Percentiles rank a stretch among this genome's conserved stretches.
Conservation (phyloP, 306 rosid genomes). For the Canavalia gladiata region DNA sequence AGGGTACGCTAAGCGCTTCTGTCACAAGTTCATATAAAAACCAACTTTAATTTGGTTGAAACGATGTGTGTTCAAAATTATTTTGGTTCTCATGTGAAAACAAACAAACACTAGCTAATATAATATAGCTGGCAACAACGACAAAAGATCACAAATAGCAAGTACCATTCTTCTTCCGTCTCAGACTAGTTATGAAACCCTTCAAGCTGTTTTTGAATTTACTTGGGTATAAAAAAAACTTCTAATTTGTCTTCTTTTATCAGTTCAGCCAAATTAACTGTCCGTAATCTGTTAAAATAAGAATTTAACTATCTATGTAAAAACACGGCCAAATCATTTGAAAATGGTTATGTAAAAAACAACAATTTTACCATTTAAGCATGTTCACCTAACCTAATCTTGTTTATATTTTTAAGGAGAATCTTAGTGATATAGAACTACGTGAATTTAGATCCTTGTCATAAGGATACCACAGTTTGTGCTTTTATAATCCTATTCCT, state of each 20-base stretch:
- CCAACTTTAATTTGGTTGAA: constrained; percentile 24
- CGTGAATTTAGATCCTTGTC: constrained; percentile 46
- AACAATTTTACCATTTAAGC: constrained; percentile 41
- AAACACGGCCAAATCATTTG: constrained; percentile 36
- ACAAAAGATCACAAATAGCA: constrained; percentile 47
- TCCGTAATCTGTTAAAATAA: constrained; percentile 29
- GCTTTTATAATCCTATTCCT: constrained; percentile 57
- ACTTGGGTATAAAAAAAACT: constrained; percentile 45
- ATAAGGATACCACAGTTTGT: constrained; percentile 51
- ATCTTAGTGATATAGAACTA: constrained; percentile 57
- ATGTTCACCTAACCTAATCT: constrained; percentile 43
- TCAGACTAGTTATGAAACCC: constrained; percentile 25
- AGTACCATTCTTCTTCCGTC: constrained; percentile 15
- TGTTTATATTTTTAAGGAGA: constrained; percentile 47
- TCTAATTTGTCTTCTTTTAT: constrained; percentile 64
- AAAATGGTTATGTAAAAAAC: constrained; percentile 33
- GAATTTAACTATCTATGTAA: constrained; percentile 12
- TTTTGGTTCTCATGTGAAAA: constrained; percentile 44
- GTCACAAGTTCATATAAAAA: constrained; percentile 44
- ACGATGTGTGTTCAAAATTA: constrained; percentile 35
- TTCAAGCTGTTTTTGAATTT: constrained; percentile 50
- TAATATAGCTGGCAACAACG: constrained; percentile 45
- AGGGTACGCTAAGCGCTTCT: constrained; percentile 1
- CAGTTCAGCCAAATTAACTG: constrained; percentile 39
- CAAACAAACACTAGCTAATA: constrained; percentile 48